Evolutionary conservation across 2,329 filamentous ascomycete species (phyloP), one percentile per base, ranked within the genome.

Genomic region (Colletotrichum sublineola): DNA sequence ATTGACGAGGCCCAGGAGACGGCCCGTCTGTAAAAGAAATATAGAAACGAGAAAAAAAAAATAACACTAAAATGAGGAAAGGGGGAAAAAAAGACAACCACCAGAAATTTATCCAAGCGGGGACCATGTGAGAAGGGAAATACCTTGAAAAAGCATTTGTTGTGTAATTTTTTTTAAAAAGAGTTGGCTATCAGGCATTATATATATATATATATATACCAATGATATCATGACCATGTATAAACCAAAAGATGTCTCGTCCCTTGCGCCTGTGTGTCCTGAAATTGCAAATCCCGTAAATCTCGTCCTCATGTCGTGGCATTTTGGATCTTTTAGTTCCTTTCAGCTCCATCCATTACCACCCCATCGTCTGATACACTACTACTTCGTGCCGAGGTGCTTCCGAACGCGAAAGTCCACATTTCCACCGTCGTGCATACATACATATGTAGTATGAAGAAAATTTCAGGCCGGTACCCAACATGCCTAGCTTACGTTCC

Each of bases 1-100:
- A 92, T 92, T 40, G 87, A 91, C 79, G 90, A 94, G 75, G 93
- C 73, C 44, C 67, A 74, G 67, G 73, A 72, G 60, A 72, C 69
- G 18, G 69, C 69, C 24, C 69, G 69, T 55, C 60, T 72, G 66
- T 72, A 72, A 69, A 68, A 53, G 53, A 42, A 58, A 55, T 18
- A 69, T 2, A 40, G 11, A 1, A 18, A 24, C 6, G 4, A 46
- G 20, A 18, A 18, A 18, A 18, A 18, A 18, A 18, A 18, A 18
- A 18, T 24, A 24, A 24, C 24, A 24, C 24, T 24, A 24, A 24
- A 24, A 24, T 24, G 24, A 24, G 24, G 24, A 24, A 24, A 24
- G 24, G 24, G 24, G 24, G 24, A 1, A 18, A 18, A 18, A 18
- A 18, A 4, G 14, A 1, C 14, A 4, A 3, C 15, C 8, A 6